Percentiles rank a stretch among this genome's conserved stretches.
These are phyloP conservation scores for Smittium culicis DNA, from an alignment of 371 early-diverging fungal genomes.

Conservation along the genomic window DNA sequence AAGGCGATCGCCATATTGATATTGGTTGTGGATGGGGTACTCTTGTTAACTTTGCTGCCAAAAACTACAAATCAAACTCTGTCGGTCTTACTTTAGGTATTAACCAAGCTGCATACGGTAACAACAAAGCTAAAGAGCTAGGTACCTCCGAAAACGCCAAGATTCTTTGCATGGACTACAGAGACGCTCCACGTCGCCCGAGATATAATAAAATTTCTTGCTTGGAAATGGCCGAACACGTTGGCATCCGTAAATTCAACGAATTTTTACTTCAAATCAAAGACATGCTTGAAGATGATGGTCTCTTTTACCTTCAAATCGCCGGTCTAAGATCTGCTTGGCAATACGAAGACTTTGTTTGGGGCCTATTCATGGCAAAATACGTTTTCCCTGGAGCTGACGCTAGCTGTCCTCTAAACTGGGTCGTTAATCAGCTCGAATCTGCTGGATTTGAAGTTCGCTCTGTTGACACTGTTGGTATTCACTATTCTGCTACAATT, in stretches of 20 bases:
- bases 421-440: constrained; percentile 83
- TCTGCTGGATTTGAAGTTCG: constrained; percentile 83
- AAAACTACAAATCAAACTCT: constrained; percentile 71
- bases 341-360: constrained; percentile 40
- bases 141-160: constrained; percentile 61
- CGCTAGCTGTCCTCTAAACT: constrained; percentile 88
- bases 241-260: constrained; percentile 83
- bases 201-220: constrained; percentile 91
- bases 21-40: constrained; percentile 99
- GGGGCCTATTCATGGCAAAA: constrained; percentile 94
- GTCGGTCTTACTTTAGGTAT: constrained; percentile 86
- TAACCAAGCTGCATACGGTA: constrained; percentile 82
- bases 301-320: constrained; percentile 91
- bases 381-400: constrained; percentile 98
- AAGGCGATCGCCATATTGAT: constrained; percentile 83
- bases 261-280: constrained; percentile 80
- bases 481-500: constrained; percentile 93
- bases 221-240: constrained; percentile 97
- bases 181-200: constrained; percentile 72
- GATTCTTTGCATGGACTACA: constrained; percentile 85
- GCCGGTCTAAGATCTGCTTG: constrained; percentile 75
- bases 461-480: constrained; percentile 79
- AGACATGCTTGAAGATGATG: constrained; percentile 92
- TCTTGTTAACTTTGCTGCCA: constrained; percentile 73
- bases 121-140: constrained; percentile 63